A percentile compares a stretch with the other conserved stretches of the same genome.
phyloP scores from a whole-genome alignment of 2,329 filamentous ascomycete genomes.

The Ophiostoma angusticollis region DNA sequence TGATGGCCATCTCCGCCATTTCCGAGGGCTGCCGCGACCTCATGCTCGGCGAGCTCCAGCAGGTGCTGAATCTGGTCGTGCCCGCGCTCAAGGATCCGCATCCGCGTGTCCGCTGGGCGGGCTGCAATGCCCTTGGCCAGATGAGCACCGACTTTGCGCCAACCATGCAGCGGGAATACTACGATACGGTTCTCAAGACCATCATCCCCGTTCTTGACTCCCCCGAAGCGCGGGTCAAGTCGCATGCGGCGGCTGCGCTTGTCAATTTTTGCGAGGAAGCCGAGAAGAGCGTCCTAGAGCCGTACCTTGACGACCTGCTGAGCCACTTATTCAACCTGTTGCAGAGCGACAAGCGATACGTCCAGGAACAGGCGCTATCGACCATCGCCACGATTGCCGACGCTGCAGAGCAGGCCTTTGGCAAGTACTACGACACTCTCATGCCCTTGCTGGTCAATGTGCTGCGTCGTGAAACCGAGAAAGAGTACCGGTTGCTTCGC shows the following conservation, averaged over 20 bases:
- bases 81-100: conserved; percentile 82
- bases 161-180: conserved; percentile 94
- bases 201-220: conserved; percentile 89
- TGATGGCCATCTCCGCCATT: conserved; percentile 98
- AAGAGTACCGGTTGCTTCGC: conserved; percentile 79
- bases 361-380: conserved; percentile 93
- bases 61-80: conserved; percentile 88
- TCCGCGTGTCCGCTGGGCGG: conserved; percentile 89
- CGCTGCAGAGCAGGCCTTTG: conserved; percentile 87
- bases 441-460: conserved; percentile 94
- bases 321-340: conserved; percentile 76
- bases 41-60: conserved; percentile 88
- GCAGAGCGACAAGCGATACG: conserved; percentile 85
- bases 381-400: conserved; percentile 99
- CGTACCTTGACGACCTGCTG: conserved; percentile 81
- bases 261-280: conserved; percentile 99
- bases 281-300: conserved; percentile 80
- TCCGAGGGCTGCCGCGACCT: conserved; percentile 92
- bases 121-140: conserved; percentile 95
- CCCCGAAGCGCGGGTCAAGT: conserved; percentile 84
- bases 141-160: conserved; percentile 99
- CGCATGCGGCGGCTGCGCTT: conserved; percentile 90
- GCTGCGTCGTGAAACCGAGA: conserved; percentile 77
- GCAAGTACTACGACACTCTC: conserved; percentile 86
- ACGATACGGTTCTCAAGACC: conserved; percentile 71